phyloP scores from a whole-genome alignment of 2,329 filamentous ascomycete genomes.

The Cladosporium sp. region DNA sequence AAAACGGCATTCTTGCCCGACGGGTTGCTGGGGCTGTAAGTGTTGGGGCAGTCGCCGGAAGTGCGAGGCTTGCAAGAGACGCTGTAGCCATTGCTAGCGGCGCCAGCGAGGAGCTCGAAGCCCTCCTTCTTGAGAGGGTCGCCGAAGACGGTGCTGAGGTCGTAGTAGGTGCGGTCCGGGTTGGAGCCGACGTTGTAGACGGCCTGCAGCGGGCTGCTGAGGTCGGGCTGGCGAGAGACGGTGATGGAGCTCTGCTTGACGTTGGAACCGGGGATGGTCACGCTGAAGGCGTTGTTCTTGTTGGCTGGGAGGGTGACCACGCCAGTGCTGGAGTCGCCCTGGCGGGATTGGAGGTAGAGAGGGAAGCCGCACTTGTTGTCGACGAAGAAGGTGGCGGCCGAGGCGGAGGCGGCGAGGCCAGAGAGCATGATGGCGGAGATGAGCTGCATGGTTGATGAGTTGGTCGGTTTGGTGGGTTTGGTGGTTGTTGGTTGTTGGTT shows the following conservation, averaged over 20 bases:
- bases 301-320: constrained; percentile 4
- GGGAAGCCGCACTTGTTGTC: constrained; percentile 13
- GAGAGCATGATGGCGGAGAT: constrained; percentile 9
- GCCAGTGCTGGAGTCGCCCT: constrained; percentile 5
- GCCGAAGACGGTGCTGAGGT: constrained; percentile 11
- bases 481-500: neutral
- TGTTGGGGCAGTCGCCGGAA: constrained; percentile 11
- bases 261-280: constrained; percentile 9
- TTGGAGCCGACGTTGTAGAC: constrained; percentile 12
- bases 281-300: constrained; percentile 10
- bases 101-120: constrained; percentile 8
- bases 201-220: constrained; percentile 11
- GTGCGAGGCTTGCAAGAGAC: constrained; percentile 5
- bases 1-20: constrained; percentile 11
- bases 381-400: constrained; percentile 6
- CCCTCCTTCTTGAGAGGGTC: constrained; percentile 10
- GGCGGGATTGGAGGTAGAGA: constrained; percentile 11
- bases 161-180: constrained; percentile 13
- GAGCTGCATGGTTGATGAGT: neutral
- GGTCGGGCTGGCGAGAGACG: constrained; percentile 10
- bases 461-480: neutral
- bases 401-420: constrained; percentile 11
- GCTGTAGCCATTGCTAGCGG: constrained; percentile 6
- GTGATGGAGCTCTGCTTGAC: constrained; percentile 8
- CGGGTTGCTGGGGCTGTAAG: constrained; percentile 11